Conservation (phyloP, 2,329 filamentous ascomycete species). For the Rugonectria rugulosa region DNA sequence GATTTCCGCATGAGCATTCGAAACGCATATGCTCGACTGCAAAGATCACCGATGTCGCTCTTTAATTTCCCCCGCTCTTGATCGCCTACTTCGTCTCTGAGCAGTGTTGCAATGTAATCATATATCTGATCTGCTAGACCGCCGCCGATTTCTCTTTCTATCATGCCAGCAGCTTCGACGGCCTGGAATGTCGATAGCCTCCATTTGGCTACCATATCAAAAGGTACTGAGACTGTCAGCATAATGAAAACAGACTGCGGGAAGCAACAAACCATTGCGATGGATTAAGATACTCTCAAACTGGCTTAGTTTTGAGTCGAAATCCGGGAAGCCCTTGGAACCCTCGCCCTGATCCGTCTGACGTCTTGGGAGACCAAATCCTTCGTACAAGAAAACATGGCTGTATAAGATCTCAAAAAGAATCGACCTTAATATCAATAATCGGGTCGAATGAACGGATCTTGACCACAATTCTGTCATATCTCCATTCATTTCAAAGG, state of each 20-base stretch:
- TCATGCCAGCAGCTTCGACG: background rate
- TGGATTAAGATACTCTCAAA: constrained; percentile 1
- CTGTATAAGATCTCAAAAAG: background rate
- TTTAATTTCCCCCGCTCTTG: background rate
- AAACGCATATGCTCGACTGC: background rate
- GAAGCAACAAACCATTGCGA: background rate
- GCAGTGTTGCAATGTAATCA: background rate
- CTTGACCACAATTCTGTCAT: background rate
- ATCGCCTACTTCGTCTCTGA: background rate
- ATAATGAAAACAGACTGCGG: too few relatives aligned
- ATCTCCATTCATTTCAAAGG: background rate
- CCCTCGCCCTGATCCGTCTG: too few relatives aligned
- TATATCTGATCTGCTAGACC: constrained; percentile 4
- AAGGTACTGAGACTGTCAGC: background rate
- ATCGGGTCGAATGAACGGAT: background rate
- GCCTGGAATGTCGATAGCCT: constrained; percentile 9
- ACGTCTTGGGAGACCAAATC: background rate
- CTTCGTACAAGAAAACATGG: background rate
- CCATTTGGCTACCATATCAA: constrained; percentile 5
- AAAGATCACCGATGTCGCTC: background rate
- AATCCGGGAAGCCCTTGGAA: too few relatives aligned
- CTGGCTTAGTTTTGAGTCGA: background rate
- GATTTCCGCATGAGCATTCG: constrained; percentile 17
- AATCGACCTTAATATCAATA: background rate
- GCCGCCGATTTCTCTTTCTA: background rate